These are phyloP conservation scores for Sporothrix dimorphospora DNA, from an alignment of 2,329 filamentous ascomycete genomes.

Conservation along the genomic window DNA sequence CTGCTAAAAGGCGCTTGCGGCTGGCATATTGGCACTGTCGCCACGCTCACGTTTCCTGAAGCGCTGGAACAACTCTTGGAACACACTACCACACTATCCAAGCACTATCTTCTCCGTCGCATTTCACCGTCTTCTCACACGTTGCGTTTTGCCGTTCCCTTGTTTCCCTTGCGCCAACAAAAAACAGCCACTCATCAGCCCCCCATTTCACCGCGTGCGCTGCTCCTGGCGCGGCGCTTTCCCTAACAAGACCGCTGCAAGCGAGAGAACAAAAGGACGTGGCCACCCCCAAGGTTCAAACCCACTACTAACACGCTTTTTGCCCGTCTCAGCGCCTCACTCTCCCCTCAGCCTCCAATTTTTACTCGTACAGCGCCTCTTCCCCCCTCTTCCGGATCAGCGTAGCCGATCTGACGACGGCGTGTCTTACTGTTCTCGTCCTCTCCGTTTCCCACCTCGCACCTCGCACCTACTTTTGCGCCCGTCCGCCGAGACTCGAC, in stretches of 20 bases:
- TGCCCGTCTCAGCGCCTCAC: constrained; percentile 1
- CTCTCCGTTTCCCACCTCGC: not conserved
- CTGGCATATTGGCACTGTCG: not conserved
- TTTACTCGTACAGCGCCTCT: constrained; percentile 17
- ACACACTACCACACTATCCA: not conserved
- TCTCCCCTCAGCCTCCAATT: not conserved
- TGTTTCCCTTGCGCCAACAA: not conserved
- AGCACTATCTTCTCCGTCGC: not conserved
- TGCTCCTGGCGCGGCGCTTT: not conserved
- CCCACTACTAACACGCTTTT: constrained; percentile 23
- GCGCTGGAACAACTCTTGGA: not conserved
- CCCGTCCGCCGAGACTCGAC: not conserved
- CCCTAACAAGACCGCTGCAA: not conserved
- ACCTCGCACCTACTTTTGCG: not conserved
- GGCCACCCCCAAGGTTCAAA: not conserved
- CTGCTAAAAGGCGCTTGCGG: not conserved
- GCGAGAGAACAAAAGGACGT: not conserved
- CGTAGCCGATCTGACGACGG: constrained; percentile 22
- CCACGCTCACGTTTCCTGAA: not conserved
- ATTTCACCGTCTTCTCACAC: constrained; percentile 18
- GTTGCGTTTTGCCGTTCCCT: not conserved
- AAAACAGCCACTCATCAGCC: constrained; percentile 8
- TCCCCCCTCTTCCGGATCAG: constrained; percentile 24
- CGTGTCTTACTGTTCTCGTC: constrained; percentile 14
- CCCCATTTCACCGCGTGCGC: constrained; percentile 20